Conservation (phyloP, 2,329 filamentous ascomycete species). For the Grosmannia serpens region DNA sequence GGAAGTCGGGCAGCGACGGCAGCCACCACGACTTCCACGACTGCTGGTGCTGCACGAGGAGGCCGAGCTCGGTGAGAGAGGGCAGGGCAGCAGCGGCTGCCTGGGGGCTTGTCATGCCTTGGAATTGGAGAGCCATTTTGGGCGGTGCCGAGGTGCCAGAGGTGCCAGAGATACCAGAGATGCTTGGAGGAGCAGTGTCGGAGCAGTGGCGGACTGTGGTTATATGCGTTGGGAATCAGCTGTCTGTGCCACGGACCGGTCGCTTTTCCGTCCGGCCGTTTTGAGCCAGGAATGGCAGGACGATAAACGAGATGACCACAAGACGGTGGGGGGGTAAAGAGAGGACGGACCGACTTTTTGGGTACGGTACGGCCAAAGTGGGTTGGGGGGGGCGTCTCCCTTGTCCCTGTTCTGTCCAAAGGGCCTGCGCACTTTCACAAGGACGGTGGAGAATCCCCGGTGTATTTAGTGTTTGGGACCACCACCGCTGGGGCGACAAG, state of each 20-base stretch:
- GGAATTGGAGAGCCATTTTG: too few species aligned
- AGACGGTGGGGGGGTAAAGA: background rate
- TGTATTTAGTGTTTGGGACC: background rate
- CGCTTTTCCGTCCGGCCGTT: background rate
- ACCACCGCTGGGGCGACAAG: background rate
- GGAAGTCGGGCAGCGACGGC: background rate
- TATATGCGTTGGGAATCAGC: background rate
- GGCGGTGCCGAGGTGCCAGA: too few species aligned
- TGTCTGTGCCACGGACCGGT: background rate
- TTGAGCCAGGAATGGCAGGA: background rate
- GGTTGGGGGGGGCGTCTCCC: background rate
- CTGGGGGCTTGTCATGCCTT: too few species aligned
- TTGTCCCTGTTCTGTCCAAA: background rate
- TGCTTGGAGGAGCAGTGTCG: background rate
- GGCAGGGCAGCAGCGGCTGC: background rate
- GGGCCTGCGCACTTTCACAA: background rate
- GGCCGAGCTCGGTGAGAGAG: constrained; percentile 9
- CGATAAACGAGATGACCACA: background rate
- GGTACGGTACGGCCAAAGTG: background rate
- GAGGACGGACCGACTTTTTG: background rate
- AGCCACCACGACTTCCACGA: constrained; percentile 6
- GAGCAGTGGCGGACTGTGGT: background rate
- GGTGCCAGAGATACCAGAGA: too few species aligned
- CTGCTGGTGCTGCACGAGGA: constrained; percentile 2
- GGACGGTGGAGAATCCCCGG: background rate